A percentile compares a stretch with the other conserved stretches of the same genome.
These are phyloP conservation scores for Dendrothele bispora DNA, from an alignment of 768 basidiomycete species.

Conservation along the genomic window DNA sequence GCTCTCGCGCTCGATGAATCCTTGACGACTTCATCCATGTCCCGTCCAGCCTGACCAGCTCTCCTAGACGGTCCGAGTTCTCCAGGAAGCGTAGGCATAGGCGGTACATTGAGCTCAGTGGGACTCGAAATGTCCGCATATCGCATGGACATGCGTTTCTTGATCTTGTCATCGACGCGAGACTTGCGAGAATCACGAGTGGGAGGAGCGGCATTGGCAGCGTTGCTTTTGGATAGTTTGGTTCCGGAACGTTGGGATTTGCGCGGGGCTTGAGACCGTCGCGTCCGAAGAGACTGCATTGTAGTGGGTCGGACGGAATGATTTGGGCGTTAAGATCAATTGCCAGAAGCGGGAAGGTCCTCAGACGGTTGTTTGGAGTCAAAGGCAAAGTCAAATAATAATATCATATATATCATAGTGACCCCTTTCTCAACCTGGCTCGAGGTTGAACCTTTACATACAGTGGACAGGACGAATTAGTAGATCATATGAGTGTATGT, in stretches of 20 bases:
- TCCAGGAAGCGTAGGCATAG: constrained; percentile 53
- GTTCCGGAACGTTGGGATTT: constrained; percentile 18
- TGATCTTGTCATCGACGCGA: constrained; percentile 85
- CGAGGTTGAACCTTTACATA: too few species aligned
- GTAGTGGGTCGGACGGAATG: constrained; percentile 10
- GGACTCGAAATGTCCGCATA: constrained; percentile 86
- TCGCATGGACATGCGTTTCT: constrained; percentile 94
- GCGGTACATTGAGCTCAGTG: constrained; percentile 53
- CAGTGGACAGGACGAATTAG: too few species aligned
- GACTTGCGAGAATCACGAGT: constrained; percentile 50
- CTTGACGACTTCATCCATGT: constrained; percentile 50
- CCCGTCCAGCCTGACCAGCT: constrained; percentile 22
- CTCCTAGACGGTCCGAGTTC: constrained; percentile 31
- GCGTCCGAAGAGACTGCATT: constrained; percentile 59
- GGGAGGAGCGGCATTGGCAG: constrained; percentile 18
- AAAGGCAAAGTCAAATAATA: too few species aligned
- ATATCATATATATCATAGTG: too few species aligned
- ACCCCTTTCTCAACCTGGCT: too few species aligned
- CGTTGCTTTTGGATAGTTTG: constrained; percentile 32
- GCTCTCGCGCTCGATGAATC: constrained; percentile 25
- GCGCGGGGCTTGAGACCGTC: constrained; percentile 45
- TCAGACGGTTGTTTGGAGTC: too few species aligned
- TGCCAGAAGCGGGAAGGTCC: too few species aligned
- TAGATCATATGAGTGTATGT: too few species aligned
- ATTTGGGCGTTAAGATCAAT: too few species aligned